phyloP scores from a whole-genome alignment of 2,329 filamentous ascomycete species.

The Coniochaeta ligniaria region DNA sequence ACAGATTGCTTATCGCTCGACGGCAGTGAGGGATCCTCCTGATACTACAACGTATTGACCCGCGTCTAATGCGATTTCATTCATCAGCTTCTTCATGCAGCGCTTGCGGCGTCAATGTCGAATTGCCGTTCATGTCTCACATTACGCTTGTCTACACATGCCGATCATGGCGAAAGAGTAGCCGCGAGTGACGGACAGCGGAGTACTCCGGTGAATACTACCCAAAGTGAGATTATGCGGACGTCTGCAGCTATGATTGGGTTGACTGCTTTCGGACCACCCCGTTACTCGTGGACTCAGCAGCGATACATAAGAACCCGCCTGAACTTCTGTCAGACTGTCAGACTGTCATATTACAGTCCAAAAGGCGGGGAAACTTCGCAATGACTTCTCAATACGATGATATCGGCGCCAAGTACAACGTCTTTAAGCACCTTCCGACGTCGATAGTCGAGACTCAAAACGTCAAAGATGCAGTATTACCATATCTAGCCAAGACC shows the following conservation, averaged over 20 bases:
- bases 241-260: not conserved
- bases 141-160: not conserved
- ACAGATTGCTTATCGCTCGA: not conserved
- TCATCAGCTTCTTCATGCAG: not conserved
- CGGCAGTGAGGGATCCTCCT: not conserved
- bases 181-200: not conserved
- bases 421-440: constrained; percentile 8
- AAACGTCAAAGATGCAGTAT: constrained; percentile 7
- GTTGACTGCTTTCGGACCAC: not conserved
- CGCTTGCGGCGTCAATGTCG: not conserved
- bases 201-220: not conserved
- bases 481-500: constrained; percentile 2
- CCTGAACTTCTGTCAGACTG: not conserved
- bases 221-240: not conserved
- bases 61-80: not conserved
- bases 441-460: constrained; percentile 7
- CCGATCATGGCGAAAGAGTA: not conserved
- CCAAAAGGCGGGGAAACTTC: not conserved
- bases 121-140: not conserved
- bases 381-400: constrained; percentile 11
- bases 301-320: not conserved
- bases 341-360: not conserved
- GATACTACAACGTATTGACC: not conserved
- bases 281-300: not conserved
- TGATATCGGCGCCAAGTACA: constrained; percentile 8